phyloP scores from a whole-genome alignment of 768 basidiomycete genomes.

The Leccinum obscurum region DNA sequence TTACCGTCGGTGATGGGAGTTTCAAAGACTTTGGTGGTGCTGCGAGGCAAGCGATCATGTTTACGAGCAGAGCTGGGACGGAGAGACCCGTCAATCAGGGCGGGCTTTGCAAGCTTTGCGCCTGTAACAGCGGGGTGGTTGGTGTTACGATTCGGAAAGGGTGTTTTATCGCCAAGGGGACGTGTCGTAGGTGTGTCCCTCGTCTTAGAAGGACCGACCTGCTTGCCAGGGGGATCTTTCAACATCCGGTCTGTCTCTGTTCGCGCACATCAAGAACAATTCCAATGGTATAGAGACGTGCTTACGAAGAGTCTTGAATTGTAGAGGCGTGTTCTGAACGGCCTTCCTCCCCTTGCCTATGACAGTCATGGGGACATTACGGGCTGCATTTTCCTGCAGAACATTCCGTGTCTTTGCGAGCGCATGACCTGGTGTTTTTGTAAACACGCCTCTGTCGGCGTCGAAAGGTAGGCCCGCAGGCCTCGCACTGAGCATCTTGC shows the following conservation, averaged over 20 bases:
- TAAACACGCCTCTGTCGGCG: constrained; percentile 20
- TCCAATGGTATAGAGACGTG: neutral
- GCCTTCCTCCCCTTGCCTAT: constrained; percentile 47
- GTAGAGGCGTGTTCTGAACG: constrained; percentile 38
- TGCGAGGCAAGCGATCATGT: constrained; percentile 57
- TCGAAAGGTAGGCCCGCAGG: constrained; percentile 29
- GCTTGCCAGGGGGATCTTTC: constrained; percentile 29
- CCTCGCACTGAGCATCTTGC: constrained; percentile 31
- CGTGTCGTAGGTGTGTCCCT: constrained; percentile 35
- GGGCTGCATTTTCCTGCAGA: constrained; percentile 51
- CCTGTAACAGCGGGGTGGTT: constrained; percentile 36
- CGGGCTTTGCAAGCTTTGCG: constrained; percentile 37
- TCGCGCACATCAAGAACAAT: neutral
- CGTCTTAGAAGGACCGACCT: constrained; percentile 25
- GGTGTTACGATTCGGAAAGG: constrained; percentile 62
- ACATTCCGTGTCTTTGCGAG: constrained; percentile 38
- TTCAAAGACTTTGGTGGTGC: constrained; percentile 51
- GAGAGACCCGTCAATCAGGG: constrained; percentile 43
- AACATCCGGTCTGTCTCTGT: constrained; percentile 23
- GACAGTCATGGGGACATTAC: constrained; percentile 41
- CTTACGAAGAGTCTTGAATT: constrained; percentile 32
- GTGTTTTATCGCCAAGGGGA: constrained; percentile 74
- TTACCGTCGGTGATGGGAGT: constrained; percentile 67
- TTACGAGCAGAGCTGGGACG: constrained; percentile 71
- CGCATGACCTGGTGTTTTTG: constrained; percentile 59